Base-by-base conservation (phyloP, 2,329 filamentous ascomycete genomes). In the Ambrosiella cleistominuta region DNA sequence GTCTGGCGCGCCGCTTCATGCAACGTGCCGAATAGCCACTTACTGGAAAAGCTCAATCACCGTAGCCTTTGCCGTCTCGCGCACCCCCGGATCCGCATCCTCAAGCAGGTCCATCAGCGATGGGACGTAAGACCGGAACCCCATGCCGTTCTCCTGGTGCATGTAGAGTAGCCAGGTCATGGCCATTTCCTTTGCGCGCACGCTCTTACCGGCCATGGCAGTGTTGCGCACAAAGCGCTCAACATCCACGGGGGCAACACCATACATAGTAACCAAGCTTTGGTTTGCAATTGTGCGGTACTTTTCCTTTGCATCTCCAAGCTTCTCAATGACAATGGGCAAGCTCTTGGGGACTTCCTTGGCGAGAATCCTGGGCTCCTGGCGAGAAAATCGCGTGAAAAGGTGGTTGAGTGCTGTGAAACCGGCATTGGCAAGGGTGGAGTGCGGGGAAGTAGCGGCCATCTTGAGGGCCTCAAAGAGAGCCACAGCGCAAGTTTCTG, bases 401-500 rank as follows among this genome's bases (percentile, higher is more conserved):
- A 95, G 79, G 69, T 96, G 90, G 64, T 85, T 87, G 61, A 96
- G 79, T 2, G 88, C 88, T 2, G 88, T 91, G 69, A 95, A 91
- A 60, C 87, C 89, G 56, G 88, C 86, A 60, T 86, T 85, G 63
- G 85, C 82, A 62, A 95, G 82, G 39, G 81, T 79, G 49, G 83
- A 83, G 66, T 94, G 86, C 65, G 86, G 83, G 47, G 87, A 86
- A 57, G 76, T 74, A 63, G 91, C 85, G 61, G 88, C 86, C 57
- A 82, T 72, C 62, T 85, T 84, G 65, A 94, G 76, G 62, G 84
- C 86, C 61, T 96, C 88, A 70, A 95, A 94, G 62, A 95, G 80
- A 60, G 80, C 75, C 35, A 80, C 71, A 64, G 94, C 79, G 65
- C 77, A 79, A 57, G 71, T 70, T 63, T 94, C 88, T 61, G 88